These are phyloP conservation scores for Holtermannia corniformis DNA, from an alignment of 768 basidiomycete genomes.

Conservation along the genomic window DNA sequence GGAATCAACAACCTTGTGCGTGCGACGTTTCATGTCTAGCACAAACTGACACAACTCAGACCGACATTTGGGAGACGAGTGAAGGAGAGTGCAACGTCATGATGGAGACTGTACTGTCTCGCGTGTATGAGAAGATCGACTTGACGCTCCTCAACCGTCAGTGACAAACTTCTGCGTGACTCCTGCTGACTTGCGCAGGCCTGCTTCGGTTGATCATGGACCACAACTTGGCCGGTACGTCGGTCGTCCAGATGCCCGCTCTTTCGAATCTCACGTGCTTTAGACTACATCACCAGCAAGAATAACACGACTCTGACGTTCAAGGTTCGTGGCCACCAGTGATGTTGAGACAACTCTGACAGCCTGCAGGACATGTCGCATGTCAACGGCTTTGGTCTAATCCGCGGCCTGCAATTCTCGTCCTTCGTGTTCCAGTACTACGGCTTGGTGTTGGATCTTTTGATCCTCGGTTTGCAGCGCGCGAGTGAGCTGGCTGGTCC, in stretches of 20 bases:
- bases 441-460: slow-evolving; percentile 85
- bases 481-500: slow-evolving; percentile 99
- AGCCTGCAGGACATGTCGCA: slow-evolving; percentile 99
- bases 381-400: slow-evolving; percentile 92
- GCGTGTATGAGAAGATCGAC: slow-evolving; percentile 99
- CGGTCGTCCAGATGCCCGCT: too few relatives aligned
- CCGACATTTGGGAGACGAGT: slow-evolving; percentile 95
- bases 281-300: slow-evolving; percentile 98
- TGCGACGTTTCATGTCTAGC: too few relatives aligned
- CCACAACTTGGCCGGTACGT: slow-evolving; percentile 96
- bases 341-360: too few relatives aligned
- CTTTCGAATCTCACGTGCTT: too few relatives aligned
- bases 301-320: slow-evolving; percentile 92
- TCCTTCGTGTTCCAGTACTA: slow-evolving; percentile 99
- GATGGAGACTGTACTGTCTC: slow-evolving; percentile 96
- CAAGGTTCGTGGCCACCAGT: too few relatives aligned
- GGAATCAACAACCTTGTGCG: slow-evolving; percentile 99
- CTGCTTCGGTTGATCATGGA: slow-evolving; percentile 91
- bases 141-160: slow-evolving; percentile 88
- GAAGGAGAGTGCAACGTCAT: slow-evolving; percentile 97
- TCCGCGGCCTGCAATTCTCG: slow-evolving; percentile 95
- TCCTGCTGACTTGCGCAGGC: too few relatives aligned
- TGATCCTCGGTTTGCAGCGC: slow-evolving; percentile 92
- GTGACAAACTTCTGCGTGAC: too few relatives aligned
- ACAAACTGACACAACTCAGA: too few relatives aligned